Percentiles rank a stretch among this genome's conserved stretches.
These are phyloP conservation scores for Botrytis fabae DNA, from an alignment of 2,329 filamentous ascomycete species.

Conservation along the genomic window DNA sequence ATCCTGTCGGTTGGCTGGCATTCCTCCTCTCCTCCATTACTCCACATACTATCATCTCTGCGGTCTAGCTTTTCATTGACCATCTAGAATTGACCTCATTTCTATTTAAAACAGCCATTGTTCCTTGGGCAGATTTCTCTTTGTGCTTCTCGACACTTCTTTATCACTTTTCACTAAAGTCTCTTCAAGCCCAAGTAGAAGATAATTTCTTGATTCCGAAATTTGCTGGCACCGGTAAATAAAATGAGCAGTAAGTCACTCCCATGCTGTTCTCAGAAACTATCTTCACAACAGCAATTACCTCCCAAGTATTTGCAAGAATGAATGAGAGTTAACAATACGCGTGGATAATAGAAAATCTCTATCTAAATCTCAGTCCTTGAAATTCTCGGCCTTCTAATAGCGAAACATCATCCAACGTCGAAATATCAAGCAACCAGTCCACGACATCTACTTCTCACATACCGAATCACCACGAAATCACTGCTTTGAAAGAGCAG, in stretches of 20 bases:
- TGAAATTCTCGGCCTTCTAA: too few species aligned
- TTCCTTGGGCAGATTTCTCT: neutral
- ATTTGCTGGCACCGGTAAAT: neutral
- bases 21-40: neutral
- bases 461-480: neutral
- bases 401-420: neutral
- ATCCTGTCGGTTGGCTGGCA: rapidly evolving
- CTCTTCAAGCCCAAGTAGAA: neutral
- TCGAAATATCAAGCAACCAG: neutral
- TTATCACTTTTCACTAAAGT: too few species aligned
- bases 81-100: neutral
- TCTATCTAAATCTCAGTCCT: neutral
- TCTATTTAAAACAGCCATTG: neutral
- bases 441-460: neutral
- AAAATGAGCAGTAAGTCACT: neutral
- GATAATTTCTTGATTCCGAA: too few species aligned
- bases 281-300: neutral
- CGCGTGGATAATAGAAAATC: neutral
- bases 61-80: too few species aligned
- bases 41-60: neutral
- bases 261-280: neutral
- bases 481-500: neutral
- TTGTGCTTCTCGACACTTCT: neutral
- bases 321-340: neutral
- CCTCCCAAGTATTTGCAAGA: neutral